Conservation (phyloP, 31 red algal species). For the Endocladia muricata region DNA sequence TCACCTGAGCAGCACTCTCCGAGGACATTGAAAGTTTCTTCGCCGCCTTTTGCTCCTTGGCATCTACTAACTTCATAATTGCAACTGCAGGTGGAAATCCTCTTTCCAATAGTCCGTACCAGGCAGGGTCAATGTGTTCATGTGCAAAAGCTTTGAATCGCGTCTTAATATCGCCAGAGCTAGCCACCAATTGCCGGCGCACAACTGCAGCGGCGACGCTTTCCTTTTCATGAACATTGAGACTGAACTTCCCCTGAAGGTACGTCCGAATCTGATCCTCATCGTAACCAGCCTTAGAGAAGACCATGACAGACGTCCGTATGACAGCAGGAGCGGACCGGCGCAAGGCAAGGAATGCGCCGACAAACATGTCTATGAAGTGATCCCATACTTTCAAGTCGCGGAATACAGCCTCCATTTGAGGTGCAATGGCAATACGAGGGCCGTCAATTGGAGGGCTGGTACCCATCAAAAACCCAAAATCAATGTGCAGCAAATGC, state of each 20-base stretch:
- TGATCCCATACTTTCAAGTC: constrained; percentile 58
- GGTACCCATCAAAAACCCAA: constrained; percentile 75
- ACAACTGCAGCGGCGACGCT: constrained; percentile 38
- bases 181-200: constrained; percentile 44
- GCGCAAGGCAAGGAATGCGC: constrained; percentile 69
- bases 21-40: constrained; percentile 27
- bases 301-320: constrained; percentile 72
- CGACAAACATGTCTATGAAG: constrained; percentile 61
- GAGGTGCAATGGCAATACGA: constrained; percentile 77
- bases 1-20: background rate
- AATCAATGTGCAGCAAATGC: constrained; percentile 80
- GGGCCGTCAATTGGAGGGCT: constrained; percentile 87
- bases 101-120: constrained; percentile 74
- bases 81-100: constrained; percentile 84
- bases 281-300: constrained; percentile 65
- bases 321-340: constrained; percentile 51
- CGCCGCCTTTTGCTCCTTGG: constrained; percentile 67
- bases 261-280: constrained; percentile 56
- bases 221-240: constrained; percentile 67
- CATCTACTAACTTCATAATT: constrained; percentile 82
- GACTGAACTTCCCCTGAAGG: constrained; percentile 47
- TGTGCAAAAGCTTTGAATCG: constrained; percentile 81
- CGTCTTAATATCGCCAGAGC: constrained; percentile 73
- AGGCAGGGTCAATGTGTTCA: constrained; percentile 81
- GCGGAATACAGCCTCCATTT: constrained; percentile 72